These are phyloP conservation scores for Aurifilum marmelostoma DNA, from an alignment of 2,329 filamentous ascomycete species.

Conservation along the genomic window DNA sequence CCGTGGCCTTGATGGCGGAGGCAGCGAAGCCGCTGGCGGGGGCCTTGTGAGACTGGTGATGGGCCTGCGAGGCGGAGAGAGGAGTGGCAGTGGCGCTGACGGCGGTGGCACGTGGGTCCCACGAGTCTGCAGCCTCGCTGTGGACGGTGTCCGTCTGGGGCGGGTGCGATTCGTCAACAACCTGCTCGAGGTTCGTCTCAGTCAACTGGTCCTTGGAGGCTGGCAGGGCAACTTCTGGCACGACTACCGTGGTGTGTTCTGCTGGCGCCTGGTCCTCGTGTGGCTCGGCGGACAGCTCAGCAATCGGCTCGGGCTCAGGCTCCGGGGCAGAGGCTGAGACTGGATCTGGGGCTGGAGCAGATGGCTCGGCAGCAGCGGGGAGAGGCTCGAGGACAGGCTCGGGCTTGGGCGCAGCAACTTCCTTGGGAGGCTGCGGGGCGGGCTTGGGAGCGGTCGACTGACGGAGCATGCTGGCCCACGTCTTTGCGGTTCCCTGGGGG, in stretches of 20 bases:
- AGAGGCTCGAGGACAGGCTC: slow-evolving; percentile 50
- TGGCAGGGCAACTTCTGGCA: slow-evolving; percentile 60
- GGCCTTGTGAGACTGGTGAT: slow-evolving; percentile 61
- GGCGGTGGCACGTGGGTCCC: slow-evolving; percentile 68
- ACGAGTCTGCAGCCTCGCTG: slow-evolving; percentile 86
- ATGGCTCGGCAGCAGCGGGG: slow-evolving; percentile 41
- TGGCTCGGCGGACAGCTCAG: slow-evolving; percentile 37
- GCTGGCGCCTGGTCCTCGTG: slow-evolving; percentile 36
- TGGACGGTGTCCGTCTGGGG: slow-evolving; percentile 80
- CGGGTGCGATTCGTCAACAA: slow-evolving; percentile 79
- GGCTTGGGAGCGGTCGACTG: slow-evolving; percentile 62
- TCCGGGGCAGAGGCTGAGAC: slow-evolving; percentile 32
- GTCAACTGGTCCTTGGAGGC: slow-evolving; percentile 84
- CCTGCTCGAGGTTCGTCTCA: slow-evolving; percentile 87
- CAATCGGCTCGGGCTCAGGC: slow-evolving; percentile 42
- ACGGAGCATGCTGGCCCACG: slow-evolving; percentile 77
- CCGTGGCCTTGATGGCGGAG: slow-evolving; percentile 79
- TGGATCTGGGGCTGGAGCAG: slow-evolving; percentile 8
- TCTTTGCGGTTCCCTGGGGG: slow-evolving; percentile 54
- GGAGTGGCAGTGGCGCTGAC: slow-evolving; percentile 68
- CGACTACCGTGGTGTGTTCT: slow-evolving; percentile 46
- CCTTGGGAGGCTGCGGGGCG: slow-evolving; percentile 55
- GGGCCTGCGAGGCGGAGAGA: slow-evolving; percentile 64
- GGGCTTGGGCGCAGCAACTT: slow-evolving; percentile 50
- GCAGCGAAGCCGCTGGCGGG: slow-evolving; percentile 75